These are phyloP conservation scores for Russula griseocarnosa DNA, from an alignment of 768 basidiomycete genomes.

Conservation along the genomic window DNA sequence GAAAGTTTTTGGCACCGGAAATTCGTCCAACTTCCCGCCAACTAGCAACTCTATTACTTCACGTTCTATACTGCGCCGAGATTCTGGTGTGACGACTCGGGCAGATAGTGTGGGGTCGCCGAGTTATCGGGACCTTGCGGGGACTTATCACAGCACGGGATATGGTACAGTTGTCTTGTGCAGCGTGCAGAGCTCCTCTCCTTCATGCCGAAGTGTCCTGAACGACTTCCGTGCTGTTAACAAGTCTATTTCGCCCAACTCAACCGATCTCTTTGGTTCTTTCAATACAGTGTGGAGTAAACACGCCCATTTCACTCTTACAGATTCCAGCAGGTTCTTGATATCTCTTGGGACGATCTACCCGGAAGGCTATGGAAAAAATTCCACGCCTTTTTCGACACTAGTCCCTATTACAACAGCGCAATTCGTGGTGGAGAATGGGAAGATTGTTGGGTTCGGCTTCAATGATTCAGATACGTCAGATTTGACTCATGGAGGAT, in stretches of 20 bases:
- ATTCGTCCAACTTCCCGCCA: too few species aligned
- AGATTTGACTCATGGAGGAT: background rate
- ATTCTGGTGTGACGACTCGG: background rate
- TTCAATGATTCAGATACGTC: background rate
- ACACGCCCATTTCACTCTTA: background rate
- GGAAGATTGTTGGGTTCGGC: constrained; percentile 6
- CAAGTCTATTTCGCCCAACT: background rate
- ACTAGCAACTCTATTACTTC: background rate
- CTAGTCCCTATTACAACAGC: background rate
- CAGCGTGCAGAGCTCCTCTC: constrained; percentile 2
- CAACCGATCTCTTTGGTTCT: constrained; percentile 9
- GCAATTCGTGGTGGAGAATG: constrained; percentile 10
- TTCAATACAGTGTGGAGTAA: background rate
- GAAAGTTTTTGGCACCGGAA: background rate
- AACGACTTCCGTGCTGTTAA: constrained; percentile 8
- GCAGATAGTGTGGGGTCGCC: background rate
- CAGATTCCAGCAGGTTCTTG: background rate
- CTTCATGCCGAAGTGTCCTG: constrained; percentile 14
- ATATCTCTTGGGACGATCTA: constrained; percentile 11
- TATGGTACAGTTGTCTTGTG: constrained; percentile 13
- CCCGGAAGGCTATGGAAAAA: constrained; percentile 19
- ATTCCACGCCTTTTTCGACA: constrained; percentile 12
- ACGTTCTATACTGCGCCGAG: background rate
- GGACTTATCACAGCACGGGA: constrained; percentile 9
- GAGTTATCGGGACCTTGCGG: constrained; percentile 3